Evolutionary conservation across 345 rosid genomes (phyloP).

Genomic region (Passiflora organensis): DNA sequence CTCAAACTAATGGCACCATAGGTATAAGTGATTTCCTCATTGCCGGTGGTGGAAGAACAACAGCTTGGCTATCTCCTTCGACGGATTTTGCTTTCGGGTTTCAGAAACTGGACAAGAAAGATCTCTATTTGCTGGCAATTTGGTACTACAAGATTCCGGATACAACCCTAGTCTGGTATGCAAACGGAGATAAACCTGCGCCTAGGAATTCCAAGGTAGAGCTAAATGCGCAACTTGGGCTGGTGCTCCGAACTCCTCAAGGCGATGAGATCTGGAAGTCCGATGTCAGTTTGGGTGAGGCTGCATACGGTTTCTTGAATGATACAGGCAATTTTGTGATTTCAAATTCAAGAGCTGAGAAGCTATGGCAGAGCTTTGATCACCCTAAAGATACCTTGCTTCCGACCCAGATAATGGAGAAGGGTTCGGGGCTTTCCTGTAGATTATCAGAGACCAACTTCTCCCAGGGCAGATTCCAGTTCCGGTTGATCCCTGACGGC

Average conservation of each 20-base stretch:
- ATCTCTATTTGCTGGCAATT: neutral
- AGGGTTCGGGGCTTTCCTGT: neutral
- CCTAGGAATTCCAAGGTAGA: neutral
- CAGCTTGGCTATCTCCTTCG: slow-evolving; percentile 27
- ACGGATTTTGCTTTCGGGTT: slow-evolving; percentile 32
- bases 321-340: slow-evolving; percentile 2
- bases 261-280: neutral
- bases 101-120: neutral
- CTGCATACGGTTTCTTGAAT: neutral
- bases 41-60: slow-evolving; percentile 1
- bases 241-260: neutral
- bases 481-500: neutral
- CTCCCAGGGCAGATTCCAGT: slow-evolving; percentile 6
- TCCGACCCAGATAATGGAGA: slow-evolving; percentile 3
- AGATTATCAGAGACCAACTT: slow-evolving; percentile 1
- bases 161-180: neutral
- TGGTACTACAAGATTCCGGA: slow-evolving; percentile 2
- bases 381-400: slow-evolving; percentile 3
- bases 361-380: slow-evolving; percentile 3
- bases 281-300: neutral
- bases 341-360: neutral
- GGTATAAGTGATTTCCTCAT: neutral
- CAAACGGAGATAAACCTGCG: neutral
- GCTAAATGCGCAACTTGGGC: neutral
- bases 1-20: neutral